A percentile compares a stretch with the other conserved stretches of the same genome.
Evolutionary conservation across 1,139 yeast species (phyloP).

Genomic region (Protomyces arabidopsidicola): DNA sequence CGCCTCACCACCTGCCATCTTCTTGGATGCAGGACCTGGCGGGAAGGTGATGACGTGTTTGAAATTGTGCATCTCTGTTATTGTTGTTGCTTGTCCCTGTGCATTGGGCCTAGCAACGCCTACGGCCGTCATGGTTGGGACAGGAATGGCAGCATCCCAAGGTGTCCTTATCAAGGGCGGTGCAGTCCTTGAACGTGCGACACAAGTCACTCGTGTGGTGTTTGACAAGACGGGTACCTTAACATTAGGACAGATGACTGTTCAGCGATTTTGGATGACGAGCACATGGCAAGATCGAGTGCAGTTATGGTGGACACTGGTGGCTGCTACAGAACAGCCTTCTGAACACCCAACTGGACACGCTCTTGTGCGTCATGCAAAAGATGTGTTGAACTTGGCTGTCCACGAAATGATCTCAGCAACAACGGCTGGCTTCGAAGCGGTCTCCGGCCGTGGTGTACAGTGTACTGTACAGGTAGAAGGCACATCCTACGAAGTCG

Average conservation of each 20-base stretch:
- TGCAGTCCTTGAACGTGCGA: slow-evolving; percentile 72
- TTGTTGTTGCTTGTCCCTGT: slow-evolving; percentile 97
- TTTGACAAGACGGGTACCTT: slow-evolving; percentile 97
- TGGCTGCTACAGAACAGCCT: slow-evolving; percentile 60
- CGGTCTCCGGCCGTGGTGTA: slow-evolving; percentile 69
- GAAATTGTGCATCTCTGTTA: slow-evolving; percentile 82
- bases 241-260: slow-evolving; percentile 76
- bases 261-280: slow-evolving; percentile 38
- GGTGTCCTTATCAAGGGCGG: slow-evolving; percentile 95
- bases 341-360: slow-evolving; percentile 88
- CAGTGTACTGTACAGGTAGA: slow-evolving; percentile 44
- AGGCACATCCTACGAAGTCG: slow-evolving; percentile 40
- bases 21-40: slow-evolving; percentile 44
- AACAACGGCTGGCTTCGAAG: slow-evolving; percentile 47
- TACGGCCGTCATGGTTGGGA: slow-evolving; percentile 97
- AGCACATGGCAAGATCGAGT: neutral
- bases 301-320: slow-evolving; percentile 52
- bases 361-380: slow-evolving; percentile 51
- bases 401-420: slow-evolving; percentile 39
- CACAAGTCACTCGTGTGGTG: slow-evolving; percentile 59
- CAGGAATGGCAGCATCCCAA: slow-evolving; percentile 87
- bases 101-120: slow-evolving; percentile 97
- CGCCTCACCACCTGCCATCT: slow-evolving; percentile 51
- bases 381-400: slow-evolving; percentile 31
- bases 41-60: slow-evolving; percentile 67